Evolutionary conservation across 495 filamentous ascomycete genomes (phyloP), one percentile per base, ranked within the genome.

Genomic region (Lasiosphaeriaceae sp.): DNA sequence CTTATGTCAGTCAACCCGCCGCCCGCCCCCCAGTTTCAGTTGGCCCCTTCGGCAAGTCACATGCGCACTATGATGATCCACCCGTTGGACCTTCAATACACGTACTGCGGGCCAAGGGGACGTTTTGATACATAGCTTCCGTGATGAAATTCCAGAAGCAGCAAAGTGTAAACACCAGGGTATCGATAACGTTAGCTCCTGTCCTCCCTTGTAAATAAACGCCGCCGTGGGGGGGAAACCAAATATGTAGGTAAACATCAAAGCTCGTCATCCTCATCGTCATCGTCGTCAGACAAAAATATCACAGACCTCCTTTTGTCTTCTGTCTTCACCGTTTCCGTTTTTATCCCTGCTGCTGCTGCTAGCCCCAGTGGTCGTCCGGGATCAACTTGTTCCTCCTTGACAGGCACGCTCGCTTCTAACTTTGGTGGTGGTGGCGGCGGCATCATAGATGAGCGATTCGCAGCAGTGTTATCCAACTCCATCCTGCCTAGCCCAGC

Each of bases 241-340:
- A 3, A n/a, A 46, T 8, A 46, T n/a, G 43, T 7, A 46, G 19
- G n/a, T 21, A 47, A 22, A 14, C 26, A 4, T 47, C 19, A 47
- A 47, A 64, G 59, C 55, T 64, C 59, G 24, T 58, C 61, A 37
- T 64, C 54, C 11, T 61, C 61, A 14, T 37, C 39, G 39, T 43
- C 37, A 41, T 41, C 39, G n/a, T 43, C 3, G 39, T 43, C n/a
- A 43, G 12, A 43, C 39, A 43, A n/a, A 43, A 43, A 43, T 11
- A 43, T 43, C 39, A 14, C 0, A 14, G 39, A 16, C 39, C 16
- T 43, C 39, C 26, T 44, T 44, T 47, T 47, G 20, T 59, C 56
- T 23, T 65, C 54, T 20, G 47, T 48, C 29, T 39, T 58, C n/a
- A 54, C 44, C 23, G 26, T 17, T 50, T 50, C 22, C 48, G 17